A percentile compares a stretch with the other conserved stretches of the same genome.
phyloP scores from a whole-genome alignment of 441 rosid species.

The Manihot esculenta region DNA sequence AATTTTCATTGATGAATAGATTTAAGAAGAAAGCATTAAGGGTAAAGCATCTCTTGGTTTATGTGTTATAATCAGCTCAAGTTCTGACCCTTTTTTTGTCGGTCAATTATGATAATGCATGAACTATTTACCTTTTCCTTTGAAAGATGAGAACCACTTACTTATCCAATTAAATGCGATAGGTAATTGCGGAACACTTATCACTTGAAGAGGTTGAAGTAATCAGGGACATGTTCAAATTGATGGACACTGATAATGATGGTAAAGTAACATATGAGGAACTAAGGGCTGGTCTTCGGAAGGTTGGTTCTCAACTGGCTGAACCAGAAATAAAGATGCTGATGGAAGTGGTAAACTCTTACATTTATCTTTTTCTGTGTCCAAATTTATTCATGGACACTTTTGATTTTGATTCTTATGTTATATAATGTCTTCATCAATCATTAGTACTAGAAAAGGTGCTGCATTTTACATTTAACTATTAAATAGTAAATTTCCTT shows the following conservation, averaged over 20 bases:
- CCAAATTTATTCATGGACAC: neutral
- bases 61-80: conserved; percentile 11
- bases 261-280: conserved; percentile 80
- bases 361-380: neutral
- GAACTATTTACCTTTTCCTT: too few relatives aligned
- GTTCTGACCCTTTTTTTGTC: neutral
- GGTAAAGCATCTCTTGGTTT: conserved; percentile 41
- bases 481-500: neutral
- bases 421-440: neutral
- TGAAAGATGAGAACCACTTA: too few relatives aligned
- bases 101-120: too few relatives aligned
- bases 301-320: conserved; percentile 89
- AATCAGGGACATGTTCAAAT: conserved; percentile 74
- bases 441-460: neutral
- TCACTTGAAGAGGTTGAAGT: conserved; percentile 88
- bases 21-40: conserved; percentile 88
- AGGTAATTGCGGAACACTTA: conserved; percentile 96
- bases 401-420: neutral
- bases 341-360: conserved; percentile 84
- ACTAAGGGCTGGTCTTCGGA: conserved; percentile 82
- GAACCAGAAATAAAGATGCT: conserved; percentile 95
- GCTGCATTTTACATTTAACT: neutral
- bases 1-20: conserved; percentile 92
- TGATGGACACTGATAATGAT: conserved; percentile 47
- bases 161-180: conserved; percentile 27